Evolutionary conservation across 768 basidiomycete genomes (phyloP), one percentile per base, ranked within the genome.

Genomic region (Kwoniella mangroviensis): DNA sequence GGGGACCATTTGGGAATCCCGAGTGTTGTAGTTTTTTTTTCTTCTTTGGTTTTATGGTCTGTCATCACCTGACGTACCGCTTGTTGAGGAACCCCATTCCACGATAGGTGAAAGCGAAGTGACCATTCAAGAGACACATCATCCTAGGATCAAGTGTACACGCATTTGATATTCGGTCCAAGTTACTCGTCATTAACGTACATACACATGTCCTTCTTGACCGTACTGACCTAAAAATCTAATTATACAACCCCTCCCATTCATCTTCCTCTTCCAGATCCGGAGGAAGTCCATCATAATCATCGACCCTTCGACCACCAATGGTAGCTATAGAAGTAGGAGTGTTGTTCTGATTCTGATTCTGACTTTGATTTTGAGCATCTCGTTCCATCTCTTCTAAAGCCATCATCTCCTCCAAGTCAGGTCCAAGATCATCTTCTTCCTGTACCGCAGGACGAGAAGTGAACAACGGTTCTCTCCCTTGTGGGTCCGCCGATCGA

Each of bases 361-460:
- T 34, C 34, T 34, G 42, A 4, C 12, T 49, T 13, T 41, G 63
- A 74, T 67, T 70, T 74, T 75, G 69, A 69, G 78, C 79, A 88
- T 91, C 88, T 51, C 86, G 77, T 63, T 91, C 83, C 52, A 90
- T 85, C 72, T 89, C 87, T 89, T 92, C 92, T 86, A 92, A 87
- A 6, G 91, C 91, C 71, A 73, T 67, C 68, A 77, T 64, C 63
- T 75, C 78, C 41, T 79, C 79, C 42, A 75, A 21, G 64, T 80
- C 78, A 12, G 72, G 63, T 19, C 64, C 72, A 53, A 66, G 4
- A n/a, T 26, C 63, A 28, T 56, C 88, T 62, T 86, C 86, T 65
- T 87, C 86, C 7, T 86, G 84, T 2, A 84, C 75, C 51, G 77
- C 79, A 6, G 65, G 74, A 53, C 87, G 87, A n/a, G 83, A 75